Base-by-base conservation (phyloP, 148 eudicot species). In the Vaccinium vitisidaea region DNA sequence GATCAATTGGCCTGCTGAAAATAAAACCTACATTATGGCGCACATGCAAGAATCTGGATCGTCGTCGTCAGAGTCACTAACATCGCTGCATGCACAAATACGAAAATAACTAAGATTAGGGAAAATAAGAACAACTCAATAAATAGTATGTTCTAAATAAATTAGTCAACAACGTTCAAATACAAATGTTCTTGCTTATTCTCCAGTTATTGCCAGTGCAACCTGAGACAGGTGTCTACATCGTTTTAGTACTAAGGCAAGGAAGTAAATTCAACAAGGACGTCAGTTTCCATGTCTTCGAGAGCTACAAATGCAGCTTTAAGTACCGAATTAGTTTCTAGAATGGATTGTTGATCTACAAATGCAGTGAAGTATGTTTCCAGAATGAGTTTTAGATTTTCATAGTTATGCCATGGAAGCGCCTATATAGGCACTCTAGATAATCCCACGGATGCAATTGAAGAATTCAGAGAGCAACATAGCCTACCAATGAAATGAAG, bases 51-150 rank as follows among this genome's bases (percentile, higher is more conserved):
- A 27, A 84, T 90, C 90, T 71, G 85, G 59, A 50, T 87, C 90
- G 25, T 90, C 92, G 8, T 90, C 90, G n/a, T 90, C 92, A 25
- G 90, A 89, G 87, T 89, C 91, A 56, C 92, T 87, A 32, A 2
- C 88, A 73, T 90, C 92, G 36, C 92, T 90, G 92, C 89, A 84
- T 61, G 43, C 23, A 80, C 39, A 75, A 43, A 76, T 70, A 67
- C 15, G 59, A 67, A 67, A 65, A 67, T 8, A 53, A 21, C 73
- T 23, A 36, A 82, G 36, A 77, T 48, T 71, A 73, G 56, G 25
- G 13, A 81, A 65, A 81, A 46, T 21, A 8, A 83, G 12, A 61
- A 2, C 71, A 75, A 14, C 30, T 61, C 58, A 25, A 13, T 48
- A 11, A 11, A 43, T 81, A 23, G 27, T 81, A 69, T 36, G n/a